Evolutionary conservation across 2,329 filamentous ascomycete genomes (phyloP), one percentile per base, ranked within the genome.

Genomic region (Ustulina deusta): DNA sequence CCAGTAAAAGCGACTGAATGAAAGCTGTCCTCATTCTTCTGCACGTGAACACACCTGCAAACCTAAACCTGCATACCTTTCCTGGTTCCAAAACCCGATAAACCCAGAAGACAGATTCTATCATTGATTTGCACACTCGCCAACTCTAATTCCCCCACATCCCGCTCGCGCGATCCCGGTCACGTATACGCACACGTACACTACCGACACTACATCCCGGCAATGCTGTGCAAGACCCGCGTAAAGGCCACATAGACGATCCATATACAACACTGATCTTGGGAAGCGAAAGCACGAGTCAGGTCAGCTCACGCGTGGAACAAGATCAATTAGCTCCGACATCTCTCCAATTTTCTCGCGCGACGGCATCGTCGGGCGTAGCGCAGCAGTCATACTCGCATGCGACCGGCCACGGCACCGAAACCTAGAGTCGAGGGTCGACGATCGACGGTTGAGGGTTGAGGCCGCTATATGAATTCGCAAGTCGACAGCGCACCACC

Each of bases 11-110:
- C 38, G 57, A 36, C 58, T 57, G 65, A 63, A 62, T 71, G 69
- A 71, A 72, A 72, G 69, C 70, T 72, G 70, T 72, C 70, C 70
- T 72, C 51, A 71, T 65, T 46, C 20, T 11, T 22, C 17, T 44
- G 6, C 20, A 44, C 15, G 40, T n/a, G n/a, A n/a, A n/a, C n/a
- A n/a, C n/a, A 36, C 34, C 34, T 36, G 34, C 34, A 11, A 36
- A 36, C 34, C 34, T 36, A 11, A 11, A 36, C 34, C n/a, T n/a
- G n/a, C n/a, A 55, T 58, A 36, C 13, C 22, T 40, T 60, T 40
- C 25, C 40, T 56, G 40, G 55, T 13, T 6, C n/a, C 27, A 36
- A 11, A 22, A 20, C 40, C 11, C 17, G n/a, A 22, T 54, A 25
- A 9, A n/a, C 38, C 27, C 46, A 2, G 20, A 46, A 27, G 25